A percentile compares a stretch with the other conserved stretches of the same genome.
phyloP scores from a whole-genome alignment of 75 land plant species.

The Cupressus sempervirens region DNA sequence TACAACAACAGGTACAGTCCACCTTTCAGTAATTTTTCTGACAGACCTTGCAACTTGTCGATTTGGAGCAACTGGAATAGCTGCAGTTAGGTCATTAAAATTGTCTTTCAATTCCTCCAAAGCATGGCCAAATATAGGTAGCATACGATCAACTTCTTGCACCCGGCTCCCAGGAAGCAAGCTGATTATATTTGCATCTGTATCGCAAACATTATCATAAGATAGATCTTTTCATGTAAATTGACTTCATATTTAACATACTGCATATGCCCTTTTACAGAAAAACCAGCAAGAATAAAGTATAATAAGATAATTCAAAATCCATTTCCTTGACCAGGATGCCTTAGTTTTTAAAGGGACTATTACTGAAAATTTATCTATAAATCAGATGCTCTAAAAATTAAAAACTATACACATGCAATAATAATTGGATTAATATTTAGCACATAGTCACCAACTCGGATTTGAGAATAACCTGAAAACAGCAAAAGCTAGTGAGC shows the following conservation, averaged over 20 bases:
- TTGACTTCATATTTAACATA: background rate
- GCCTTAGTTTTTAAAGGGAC: background rate
- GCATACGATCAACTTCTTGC: slow-evolving; percentile 81
- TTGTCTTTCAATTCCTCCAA: slow-evolving; percentile 42
- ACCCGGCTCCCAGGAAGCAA: slow-evolving; percentile 91
- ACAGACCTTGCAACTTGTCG: slow-evolving; percentile 45
- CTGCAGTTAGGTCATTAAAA: slow-evolving; percentile 37
- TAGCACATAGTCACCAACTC: background rate
- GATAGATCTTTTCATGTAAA: background rate
- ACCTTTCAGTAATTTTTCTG: slow-evolving; percentile 19
- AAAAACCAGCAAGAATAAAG: background rate
- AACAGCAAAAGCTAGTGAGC: background rate
- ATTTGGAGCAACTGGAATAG: slow-evolving; percentile 79
- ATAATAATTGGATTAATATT: background rate
- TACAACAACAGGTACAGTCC: slow-evolving; percentile 44
- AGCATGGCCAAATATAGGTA: slow-evolving; percentile 62
- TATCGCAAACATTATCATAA: slow-evolving; percentile 9
- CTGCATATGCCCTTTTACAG: background rate
- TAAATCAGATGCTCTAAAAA: background rate
- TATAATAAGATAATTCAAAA: background rate
- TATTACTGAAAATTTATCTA: background rate
- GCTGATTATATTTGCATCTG: slow-evolving; percentile 59
- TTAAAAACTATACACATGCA: background rate
- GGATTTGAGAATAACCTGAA: background rate
- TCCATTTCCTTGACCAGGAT: background rate